Base-by-base conservation (phyloP, 1,284 basidiomycete species). In the Rhodotorula glutinis region DNA sequence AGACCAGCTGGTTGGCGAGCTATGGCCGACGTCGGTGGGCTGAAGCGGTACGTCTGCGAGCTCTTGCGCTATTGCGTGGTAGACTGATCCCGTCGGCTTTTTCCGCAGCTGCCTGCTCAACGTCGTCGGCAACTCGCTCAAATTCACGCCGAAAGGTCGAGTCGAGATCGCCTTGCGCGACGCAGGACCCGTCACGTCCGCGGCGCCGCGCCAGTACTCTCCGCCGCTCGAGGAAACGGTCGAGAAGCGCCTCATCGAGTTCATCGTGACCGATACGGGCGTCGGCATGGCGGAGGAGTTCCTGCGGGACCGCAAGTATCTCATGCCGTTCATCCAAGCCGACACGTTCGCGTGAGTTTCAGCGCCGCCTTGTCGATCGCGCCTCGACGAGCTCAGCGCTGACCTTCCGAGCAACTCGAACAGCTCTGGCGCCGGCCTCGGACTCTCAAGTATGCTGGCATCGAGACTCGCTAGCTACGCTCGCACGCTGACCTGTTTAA, bases 111-210 rank as follows among this genome's bases (percentile, higher is more conserved):
- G 69, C 9, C 55, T 71, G 19, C 60, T 69, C 30, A 70, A 69
- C 16, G 25, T 72, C 7, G 38, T 67, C 33, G 71, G 65, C 11
- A 69, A 72, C 41, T 53, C 67, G 2, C 53, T 69, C 63, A 72
- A 68, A 62, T 73, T 73, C 27, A 70, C 66, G 0, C 23, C 27
- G 11, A 13, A 38, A 2, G 71, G 71, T 2, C 59, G 67, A 40
- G 63, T 73, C 59, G 63, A 62, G 25, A 29, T 72, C 17, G 56
- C 44, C 13, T 33, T 72, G 17, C 57, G 56, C 13, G 62, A 67
- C 27, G 46, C 63, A 21, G 61, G 60, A 7, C 17, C 33, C 7
- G 9, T 56, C 4, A 21, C 54, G 1, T 16, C 33, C 0, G 3
- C 29, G 1, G 2, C 43, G 8, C n/a, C 29, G 11, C 23, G 25